Evolutionary conservation across 768 basidiomycete genomes (phyloP), one percentile per base, ranked within the genome.

Genomic region (Leccinum ochraceum): DNA sequence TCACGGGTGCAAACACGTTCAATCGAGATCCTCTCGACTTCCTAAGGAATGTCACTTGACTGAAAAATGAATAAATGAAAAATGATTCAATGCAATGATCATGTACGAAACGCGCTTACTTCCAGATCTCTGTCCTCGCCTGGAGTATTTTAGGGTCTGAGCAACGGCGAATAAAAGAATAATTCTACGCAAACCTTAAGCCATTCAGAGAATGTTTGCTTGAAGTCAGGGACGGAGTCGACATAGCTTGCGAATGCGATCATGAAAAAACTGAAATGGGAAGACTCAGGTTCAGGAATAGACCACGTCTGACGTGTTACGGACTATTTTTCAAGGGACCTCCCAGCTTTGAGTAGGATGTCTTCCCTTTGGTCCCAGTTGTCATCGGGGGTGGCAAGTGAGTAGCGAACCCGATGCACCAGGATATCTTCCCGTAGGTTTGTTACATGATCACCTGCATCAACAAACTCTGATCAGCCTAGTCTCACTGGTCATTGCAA

Each of bases 201-300:
- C 95, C 95, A 98, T n/a, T 83, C 79, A 1, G 88, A 88, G 73
- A 98, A 98, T 11, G 82, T 86, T 63, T 86, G 83, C 46, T 77
- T 73, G 69, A 89, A 84, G 64, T 83, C 78, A 13, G 87, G 82
- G 28, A 81, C 80, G 56, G 89, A 84, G 59, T 87, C 84, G 6
- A 96, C 87, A 66, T 90, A 99, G 61, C 87, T 92, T 3, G 95
- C 90, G 68, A 98, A 99, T 0, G 90, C 91, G 60, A 98, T 90
- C 66, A 95, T 85, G 76, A 98, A 98, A 78, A 96, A 97, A 74
- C 92, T 94, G 59, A 20, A 10, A 48, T 3, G 22, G 5, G n/a
- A 26, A n/a, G 11, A 8, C n/a, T 59, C 32, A 57, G 60, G 11
- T 28, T 37, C 57, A 30, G 37, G 50, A 56, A 20, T 55, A 28